These are phyloP conservation scores for Brassica rapa DNA, from an alignment of 345 rosid genomes.

Conservation along the genomic window DNA sequence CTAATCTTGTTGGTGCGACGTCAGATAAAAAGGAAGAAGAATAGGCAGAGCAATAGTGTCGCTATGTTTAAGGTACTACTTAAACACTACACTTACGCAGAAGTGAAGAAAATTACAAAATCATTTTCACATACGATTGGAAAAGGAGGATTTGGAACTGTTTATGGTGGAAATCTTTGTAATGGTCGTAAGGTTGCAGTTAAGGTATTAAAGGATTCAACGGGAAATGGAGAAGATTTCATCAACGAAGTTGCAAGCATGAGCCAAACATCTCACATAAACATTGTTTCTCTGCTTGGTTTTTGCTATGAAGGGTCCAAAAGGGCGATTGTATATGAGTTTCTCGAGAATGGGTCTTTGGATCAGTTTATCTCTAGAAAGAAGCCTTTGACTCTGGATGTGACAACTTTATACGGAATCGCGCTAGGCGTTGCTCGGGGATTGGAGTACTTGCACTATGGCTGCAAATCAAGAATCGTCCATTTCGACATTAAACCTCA, in stretches of 20 bases:
- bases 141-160: not conserved
- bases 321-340: not conserved
- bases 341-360: not conserved
- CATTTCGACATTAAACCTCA: not conserved
- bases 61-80: not conserved
- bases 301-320: not conserved
- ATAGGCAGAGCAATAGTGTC: not conserved
- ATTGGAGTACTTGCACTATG: not conserved
- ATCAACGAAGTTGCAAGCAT: not conserved
- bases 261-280: not conserved
- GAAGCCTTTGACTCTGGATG: not conserved
- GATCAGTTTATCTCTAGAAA: not conserved
- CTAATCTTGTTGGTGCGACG: not conserved
- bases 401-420: not conserved
- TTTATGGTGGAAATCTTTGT: not conserved
- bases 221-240: not conserved
- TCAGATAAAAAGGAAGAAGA: not conserved
- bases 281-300: not conserved
- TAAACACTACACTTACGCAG: not conserved
- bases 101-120: not conserved
- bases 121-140: not conserved
- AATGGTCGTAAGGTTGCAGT: not conserved
- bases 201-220: not conserved
- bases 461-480: not conserved
- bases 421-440: not conserved